Conservation (phyloP, 2,329 filamentous ascomycete species). For the Apiospora malaysiana region DNA sequence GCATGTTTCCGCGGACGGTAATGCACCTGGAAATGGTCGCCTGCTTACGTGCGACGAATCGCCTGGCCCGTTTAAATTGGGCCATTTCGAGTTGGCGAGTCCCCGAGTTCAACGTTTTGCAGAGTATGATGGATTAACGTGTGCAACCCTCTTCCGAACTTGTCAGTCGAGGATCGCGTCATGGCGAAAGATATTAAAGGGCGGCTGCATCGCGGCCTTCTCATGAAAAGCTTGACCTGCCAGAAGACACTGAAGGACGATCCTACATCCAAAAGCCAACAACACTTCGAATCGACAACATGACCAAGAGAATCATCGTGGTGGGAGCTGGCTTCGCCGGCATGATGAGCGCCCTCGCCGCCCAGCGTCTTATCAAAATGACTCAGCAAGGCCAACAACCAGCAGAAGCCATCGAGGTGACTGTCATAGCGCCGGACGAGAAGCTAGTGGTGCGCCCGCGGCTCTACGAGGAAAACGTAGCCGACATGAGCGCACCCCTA, state of each 20-base stretch:
- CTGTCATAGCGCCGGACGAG: conserved; percentile 41
- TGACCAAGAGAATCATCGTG: conserved; percentile 25
- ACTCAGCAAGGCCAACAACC: conserved; percentile 13
- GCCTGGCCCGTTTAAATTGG: neutral
- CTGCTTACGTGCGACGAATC: no score
- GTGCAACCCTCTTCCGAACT: neutral
- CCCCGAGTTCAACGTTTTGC: neutral
- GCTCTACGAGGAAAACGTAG: conserved; percentile 42
- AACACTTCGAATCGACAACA: neutral
- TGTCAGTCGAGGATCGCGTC: neutral
- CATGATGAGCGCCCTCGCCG: conserved; percentile 44
- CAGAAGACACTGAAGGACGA: neutral
- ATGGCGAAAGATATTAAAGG: neutral
- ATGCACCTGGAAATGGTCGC: no score
- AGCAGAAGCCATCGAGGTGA: conserved; percentile 34
- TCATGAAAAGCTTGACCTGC: neutral
- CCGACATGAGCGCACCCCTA: conserved; percentile 33
- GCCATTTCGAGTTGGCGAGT: neutral
- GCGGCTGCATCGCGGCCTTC: no score
- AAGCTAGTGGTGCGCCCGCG: conserved; percentile 41
- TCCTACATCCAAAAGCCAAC: neutral
- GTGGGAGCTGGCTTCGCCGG: conserved; percentile 45
- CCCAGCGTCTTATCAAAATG: conserved; percentile 39
- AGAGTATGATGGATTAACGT: neutral
- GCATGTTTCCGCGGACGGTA: no score